These are phyloP conservation scores for Nigrospora sphaerica DNA, from an alignment of 2,329 filamentous ascomycete genomes.

Conservation along the genomic window DNA sequence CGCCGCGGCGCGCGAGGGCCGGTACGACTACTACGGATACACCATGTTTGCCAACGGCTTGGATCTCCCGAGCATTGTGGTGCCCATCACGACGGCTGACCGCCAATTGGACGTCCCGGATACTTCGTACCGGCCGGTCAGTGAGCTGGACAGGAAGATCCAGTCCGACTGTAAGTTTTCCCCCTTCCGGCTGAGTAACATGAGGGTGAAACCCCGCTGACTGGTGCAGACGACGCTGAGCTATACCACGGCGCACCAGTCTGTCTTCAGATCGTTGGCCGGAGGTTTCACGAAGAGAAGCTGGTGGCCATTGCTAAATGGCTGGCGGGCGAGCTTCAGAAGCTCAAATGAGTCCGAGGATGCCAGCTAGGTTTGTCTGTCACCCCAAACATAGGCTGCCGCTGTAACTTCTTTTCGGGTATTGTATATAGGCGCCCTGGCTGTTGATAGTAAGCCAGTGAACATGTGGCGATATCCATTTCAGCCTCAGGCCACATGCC, in stretches of 20 bases:
- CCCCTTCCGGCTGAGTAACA: not conserved
- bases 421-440: too few species aligned
- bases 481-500: too few species aligned
- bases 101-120: slow-evolving; percentile 23
- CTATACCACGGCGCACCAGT: slow-evolving; percentile 6
- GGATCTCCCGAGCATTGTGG: slow-evolving; percentile 32
- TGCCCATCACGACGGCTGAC: slow-evolving; percentile 36
- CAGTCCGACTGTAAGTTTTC: slow-evolving; percentile 16
- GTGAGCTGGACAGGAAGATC: slow-evolving; percentile 11
- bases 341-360: not conserved
- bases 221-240: slow-evolving; percentile 5
- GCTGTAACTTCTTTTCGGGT: too few species aligned
- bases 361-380: too few species aligned
- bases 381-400: too few species aligned
- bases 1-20: slow-evolving; percentile 28
- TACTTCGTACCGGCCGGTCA: slow-evolving; percentile 10
- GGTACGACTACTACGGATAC: slow-evolving; percentile 31
- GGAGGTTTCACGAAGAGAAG: slow-evolving; percentile 8
- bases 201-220: not conserved
- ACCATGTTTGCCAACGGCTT: slow-evolving; percentile 26
- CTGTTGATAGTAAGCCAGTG: too few species aligned
- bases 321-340: slow-evolving; percentile 1
- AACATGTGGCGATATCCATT: too few species aligned
- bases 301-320: slow-evolving; percentile 7
- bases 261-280: slow-evolving; percentile 5